Evolutionary conservation across 2,329 filamentous ascomycete genomes (phyloP).

Genomic region (Albophoma yamanashiensis): DNA sequence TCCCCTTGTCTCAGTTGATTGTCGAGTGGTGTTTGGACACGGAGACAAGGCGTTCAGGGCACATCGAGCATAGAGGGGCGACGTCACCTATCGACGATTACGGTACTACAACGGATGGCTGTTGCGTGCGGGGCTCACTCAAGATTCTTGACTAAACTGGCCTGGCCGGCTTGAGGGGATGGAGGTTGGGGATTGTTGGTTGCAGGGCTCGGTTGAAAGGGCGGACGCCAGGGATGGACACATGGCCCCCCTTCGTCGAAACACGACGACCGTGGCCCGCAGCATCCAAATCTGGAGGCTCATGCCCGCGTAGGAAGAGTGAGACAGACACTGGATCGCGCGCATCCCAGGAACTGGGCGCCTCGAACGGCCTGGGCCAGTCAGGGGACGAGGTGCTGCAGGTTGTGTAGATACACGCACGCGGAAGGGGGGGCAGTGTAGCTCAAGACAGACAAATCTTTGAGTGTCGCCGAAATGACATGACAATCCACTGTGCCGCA

Average conservation of each 20-base stretch:
- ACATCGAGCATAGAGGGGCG: constrained; percentile 6
- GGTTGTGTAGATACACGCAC: neutral
- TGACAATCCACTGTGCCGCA: neutral
- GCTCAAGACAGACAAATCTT: neutral
- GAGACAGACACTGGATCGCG: neutral
- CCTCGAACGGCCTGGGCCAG: neutral
- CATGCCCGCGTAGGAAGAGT: neutral
- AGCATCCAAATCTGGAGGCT: neutral
- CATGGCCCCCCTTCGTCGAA: neutral
- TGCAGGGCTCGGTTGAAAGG: neutral
- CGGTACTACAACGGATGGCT: constrained; percentile 2
- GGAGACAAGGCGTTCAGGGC: constrained; percentile 4
- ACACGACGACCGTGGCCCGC: neutral
- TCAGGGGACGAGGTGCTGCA: neutral
- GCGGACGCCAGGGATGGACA: neutral
- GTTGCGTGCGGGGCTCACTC: neutral
- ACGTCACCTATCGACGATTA: neutral
- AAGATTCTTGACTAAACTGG: neutral
- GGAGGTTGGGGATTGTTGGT: neutral
- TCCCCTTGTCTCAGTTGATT: constrained; percentile 2
- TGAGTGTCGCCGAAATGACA: neutral
- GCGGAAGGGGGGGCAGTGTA: neutral
- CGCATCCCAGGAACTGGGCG: neutral
- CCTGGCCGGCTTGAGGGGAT: neutral
- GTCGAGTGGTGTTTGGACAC: constrained; percentile 4